Evolutionary conservation across 768 basidiomycete species (phyloP).

Genomic region (Agrocybe praecox): DNA sequence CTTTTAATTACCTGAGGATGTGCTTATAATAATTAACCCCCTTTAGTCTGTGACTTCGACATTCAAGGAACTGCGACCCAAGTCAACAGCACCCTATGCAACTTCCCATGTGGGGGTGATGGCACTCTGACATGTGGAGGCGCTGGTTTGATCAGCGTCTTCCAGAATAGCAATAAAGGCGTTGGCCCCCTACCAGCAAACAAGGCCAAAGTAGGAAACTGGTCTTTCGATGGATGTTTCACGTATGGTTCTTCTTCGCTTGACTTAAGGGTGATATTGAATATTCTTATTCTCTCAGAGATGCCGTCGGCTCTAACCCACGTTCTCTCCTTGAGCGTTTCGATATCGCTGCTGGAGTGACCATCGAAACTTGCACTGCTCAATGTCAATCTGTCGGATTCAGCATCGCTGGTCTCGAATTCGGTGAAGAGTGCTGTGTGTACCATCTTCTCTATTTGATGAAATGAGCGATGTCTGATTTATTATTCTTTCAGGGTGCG

Average conservation of each 20-base stretch:
- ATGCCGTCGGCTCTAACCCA: slow-evolving; percentile 6
- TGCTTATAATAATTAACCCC: too few species aligned
- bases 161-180: slow-evolving; percentile 8
- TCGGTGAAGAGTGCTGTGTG: slow-evolving; percentile 17
- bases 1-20: too few species aligned
- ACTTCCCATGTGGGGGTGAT: slow-evolving; percentile 16
- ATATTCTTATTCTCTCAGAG: neutral
- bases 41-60: slow-evolving; percentile 15
- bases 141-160: slow-evolving; percentile 12
- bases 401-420: slow-evolving; percentile 8
- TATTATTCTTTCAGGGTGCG: slow-evolving; percentile 11
- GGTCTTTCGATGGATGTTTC: slow-evolving; percentile 15
- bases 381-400: neutral
- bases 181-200: slow-evolving; percentile 11
- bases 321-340: slow-evolving; percentile 14
- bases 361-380: slow-evolving; percentile 15
- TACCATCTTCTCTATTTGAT: neutral
- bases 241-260: slow-evolving; percentile 11
- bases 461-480: neutral
- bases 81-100: slow-evolving; percentile 10
- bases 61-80: slow-evolving; percentile 16
- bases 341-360: slow-evolving; percentile 10
- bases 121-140: slow-evolving; percentile 15
- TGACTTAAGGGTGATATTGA: neutral
- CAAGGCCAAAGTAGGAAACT: slow-evolving; percentile 11